Evolutionary conservation across 306 rosid genomes (phyloP).

Genomic region (Dalbergia oliveri): DNA sequence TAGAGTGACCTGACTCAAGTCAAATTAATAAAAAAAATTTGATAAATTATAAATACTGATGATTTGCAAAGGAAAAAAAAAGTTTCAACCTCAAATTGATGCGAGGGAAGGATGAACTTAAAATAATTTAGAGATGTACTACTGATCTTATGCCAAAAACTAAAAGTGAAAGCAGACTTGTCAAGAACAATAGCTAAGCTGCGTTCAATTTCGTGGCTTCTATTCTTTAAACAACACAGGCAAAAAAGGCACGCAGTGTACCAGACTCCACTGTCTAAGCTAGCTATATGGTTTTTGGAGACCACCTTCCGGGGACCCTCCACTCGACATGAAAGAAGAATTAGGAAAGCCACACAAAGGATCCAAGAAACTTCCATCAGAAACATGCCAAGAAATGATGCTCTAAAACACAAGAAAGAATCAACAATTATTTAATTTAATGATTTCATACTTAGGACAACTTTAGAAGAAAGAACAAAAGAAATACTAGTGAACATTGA

Average conservation of each 20-base stretch:
- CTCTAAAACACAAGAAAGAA: constrained; percentile 28
- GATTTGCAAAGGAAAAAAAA: too few relatives aligned
- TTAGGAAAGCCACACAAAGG: constrained; percentile 9
- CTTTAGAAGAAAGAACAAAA: constrained; percentile 17
- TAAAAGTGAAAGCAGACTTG: not conserved
- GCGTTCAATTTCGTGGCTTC: constrained; percentile 9
- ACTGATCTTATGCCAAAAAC: not conserved
- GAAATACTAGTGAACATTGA: not conserved
- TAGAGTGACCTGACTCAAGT: too few relatives aligned
- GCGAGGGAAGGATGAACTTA: too few relatives aligned
- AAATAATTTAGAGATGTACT: too few relatives aligned
- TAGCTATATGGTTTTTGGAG: not conserved
- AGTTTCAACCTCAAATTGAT: too few relatives aligned
- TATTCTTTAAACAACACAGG: not conserved
- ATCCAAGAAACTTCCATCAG: constrained; percentile 43
- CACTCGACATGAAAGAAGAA: constrained; percentile 25
- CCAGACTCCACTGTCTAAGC: not conserved
- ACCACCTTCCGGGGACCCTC: not conserved
- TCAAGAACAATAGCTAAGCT: constrained; percentile 6
- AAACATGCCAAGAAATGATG: constrained; percentile 26
- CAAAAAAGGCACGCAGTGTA: not conserved
- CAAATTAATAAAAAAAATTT: too few relatives aligned
- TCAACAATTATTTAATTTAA: constrained; percentile 7
- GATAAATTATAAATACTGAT: too few relatives aligned
- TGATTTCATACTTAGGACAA: not conserved